A percentile compares a stretch with the other conserved stretches of the same genome.
phyloP scores from a whole-genome alignment of 2,329 filamentous ascomycete species.

The Nemania sp. region DNA sequence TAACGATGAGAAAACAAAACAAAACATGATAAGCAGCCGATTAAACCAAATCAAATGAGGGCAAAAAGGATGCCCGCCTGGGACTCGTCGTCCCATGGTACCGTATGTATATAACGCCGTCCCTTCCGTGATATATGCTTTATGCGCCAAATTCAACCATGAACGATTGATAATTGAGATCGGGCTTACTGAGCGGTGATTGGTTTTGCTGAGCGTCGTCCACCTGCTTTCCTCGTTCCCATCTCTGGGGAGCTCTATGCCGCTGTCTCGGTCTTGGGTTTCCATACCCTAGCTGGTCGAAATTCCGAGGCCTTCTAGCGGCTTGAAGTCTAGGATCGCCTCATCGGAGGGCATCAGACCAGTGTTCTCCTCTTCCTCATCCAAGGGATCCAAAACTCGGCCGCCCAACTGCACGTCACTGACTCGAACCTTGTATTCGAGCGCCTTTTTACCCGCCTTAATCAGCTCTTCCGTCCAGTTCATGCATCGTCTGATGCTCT shows the following conservation, averaged over 20 bases:
- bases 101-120: conserved; percentile 29
- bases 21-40: conserved; percentile 5
- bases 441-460: conserved; percentile 81
- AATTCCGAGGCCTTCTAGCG: conserved; percentile 23
- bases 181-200: conserved; percentile 20
- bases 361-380: conserved; percentile 51
- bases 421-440: conserved; percentile 78
- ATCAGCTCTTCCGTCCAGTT: conserved; percentile 91
- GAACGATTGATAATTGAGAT: conserved; percentile 14
- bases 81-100: background rate
- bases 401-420: conserved; percentile 83
- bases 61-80: conserved; percentile 19
- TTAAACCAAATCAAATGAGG: conserved; percentile 10
- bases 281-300: conserved; percentile 37
- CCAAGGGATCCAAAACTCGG: conserved; percentile 70
- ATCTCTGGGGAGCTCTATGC: conserved; percentile 53
- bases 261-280: conserved; percentile 57
- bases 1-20: conserved; percentile 17
- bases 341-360: conserved; percentile 32
- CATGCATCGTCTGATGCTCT: conserved; percentile 87
- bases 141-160: conserved; percentile 22
- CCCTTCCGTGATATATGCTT: conserved; percentile 23
- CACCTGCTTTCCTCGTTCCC: conserved; percentile 36
- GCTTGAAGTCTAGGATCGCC: conserved; percentile 27
- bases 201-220: conserved; percentile 4